Evolutionary conservation across 2,329 filamentous ascomycete species (phyloP), one percentile per base, ranked within the genome.

Genomic region (Dactylella cylindrospora): DNA sequence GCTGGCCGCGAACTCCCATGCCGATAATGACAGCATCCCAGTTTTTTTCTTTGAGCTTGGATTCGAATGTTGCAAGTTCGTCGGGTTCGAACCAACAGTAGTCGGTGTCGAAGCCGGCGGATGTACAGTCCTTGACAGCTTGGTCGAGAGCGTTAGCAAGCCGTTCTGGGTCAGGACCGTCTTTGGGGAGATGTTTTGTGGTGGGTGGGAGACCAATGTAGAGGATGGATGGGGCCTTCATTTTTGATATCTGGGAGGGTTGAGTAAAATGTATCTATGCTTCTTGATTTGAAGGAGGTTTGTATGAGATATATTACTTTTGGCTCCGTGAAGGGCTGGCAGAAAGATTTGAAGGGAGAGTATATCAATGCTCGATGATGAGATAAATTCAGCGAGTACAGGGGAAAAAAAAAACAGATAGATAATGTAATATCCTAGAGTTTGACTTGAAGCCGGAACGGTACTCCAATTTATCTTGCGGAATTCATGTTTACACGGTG

Each of bases 1-100:
- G 38, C 5, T 35, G 20, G 5, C 39, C 49, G 5, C 29, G 19
- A 10, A 44, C 38, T 5, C 38, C 49, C 4, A 53, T 36, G 5
- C 38, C 38, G 49, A 44, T 44, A 15, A 53, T 44, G 29, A 53
- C 38, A 10, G 38, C 49, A 12, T 53, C 49, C 49, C 49, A 53
- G 38, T 26, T 2, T 17, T 35, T 43, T 38, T 38, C 49, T 17
- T 44, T 38, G 15, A 53, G 31, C 31, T 38, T 44, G 26, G 17
- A 19, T 20, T 53, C 26, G 13, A 53, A 53, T 6, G n/a, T 19
- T 1, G 19, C 19, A 12, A 53, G 33, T 10, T 44, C 49, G 9
- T 44, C 19, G 15, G 38, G 38, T 13, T 53, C 38, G 23, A 53
- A 53, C 20, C 28, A 17, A 31, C 20, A 44, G 19, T 13, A 17